These are phyloP conservation scores for Phalaenopsis equestris DNA, from an alignment of 106 monocot genomes.

Conservation along the genomic window DNA sequence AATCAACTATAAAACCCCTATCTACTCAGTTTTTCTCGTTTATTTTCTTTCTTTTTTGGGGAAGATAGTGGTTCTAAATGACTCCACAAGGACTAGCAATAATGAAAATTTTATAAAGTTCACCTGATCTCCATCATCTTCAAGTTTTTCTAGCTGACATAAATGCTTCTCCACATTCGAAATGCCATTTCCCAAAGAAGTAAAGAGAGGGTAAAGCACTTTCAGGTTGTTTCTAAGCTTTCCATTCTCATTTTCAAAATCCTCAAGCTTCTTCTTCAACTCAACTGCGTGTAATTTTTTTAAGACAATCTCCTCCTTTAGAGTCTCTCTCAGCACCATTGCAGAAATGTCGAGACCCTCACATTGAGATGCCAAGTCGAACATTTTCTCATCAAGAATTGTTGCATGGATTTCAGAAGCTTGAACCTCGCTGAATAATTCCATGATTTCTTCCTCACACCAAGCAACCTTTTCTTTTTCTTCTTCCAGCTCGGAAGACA, in stretches of 20 bases:
- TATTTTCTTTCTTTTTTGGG: too few relatives aligned
- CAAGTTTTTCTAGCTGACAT: conserved; percentile 21
- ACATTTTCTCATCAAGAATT: conserved; percentile 52
- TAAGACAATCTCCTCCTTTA: conserved; percentile 32
- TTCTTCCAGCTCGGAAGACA: conserved; percentile 15
- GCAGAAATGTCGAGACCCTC: conserved; percentile 41
- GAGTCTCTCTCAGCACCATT: conserved; percentile 30
- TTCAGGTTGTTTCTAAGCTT: conserved; percentile 44
- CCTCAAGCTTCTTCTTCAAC: conserved; percentile 34
- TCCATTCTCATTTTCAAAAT: conserved; percentile 40
- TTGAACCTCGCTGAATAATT: conserved; percentile 31
- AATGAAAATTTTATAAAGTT: neutral
- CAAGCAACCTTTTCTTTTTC: conserved; percentile 14
- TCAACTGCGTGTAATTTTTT: conserved; percentile 21
- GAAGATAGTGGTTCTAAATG: too few relatives aligned
- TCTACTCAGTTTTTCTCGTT: too few relatives aligned
- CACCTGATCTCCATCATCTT: neutral
- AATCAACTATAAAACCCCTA: too few relatives aligned
- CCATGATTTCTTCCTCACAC: conserved; percentile 38
- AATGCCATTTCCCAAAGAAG: conserved; percentile 31
- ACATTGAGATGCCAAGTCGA: conserved; percentile 38
- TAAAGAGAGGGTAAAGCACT: conserved; percentile 30
- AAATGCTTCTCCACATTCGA: conserved; percentile 34
- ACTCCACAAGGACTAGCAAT: neutral
- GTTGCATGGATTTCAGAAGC: conserved; percentile 31